Evolutionary conservation across 2,329 filamentous ascomycete species (phyloP).

Genomic region (Volutella citrinella): DNA sequence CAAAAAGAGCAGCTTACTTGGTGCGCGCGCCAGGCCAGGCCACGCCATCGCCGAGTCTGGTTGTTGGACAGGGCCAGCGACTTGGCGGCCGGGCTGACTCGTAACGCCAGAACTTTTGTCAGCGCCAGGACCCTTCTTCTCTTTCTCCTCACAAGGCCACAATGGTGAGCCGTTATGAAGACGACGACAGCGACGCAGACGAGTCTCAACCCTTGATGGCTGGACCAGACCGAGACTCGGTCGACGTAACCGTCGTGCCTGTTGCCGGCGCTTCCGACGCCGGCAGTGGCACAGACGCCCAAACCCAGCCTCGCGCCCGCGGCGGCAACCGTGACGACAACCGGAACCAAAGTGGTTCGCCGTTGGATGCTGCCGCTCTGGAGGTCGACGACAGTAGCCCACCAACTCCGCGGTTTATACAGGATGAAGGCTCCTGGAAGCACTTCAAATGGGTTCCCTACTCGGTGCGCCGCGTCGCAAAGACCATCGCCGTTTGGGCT

Average conservation of each 20-base stretch:
- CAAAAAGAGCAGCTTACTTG: too few relatives aligned
- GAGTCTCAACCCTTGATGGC: constrained; percentile 40
- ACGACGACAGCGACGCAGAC: constrained; percentile 32
- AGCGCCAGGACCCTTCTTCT: too few relatives aligned
- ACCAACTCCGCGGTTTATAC: constrained; percentile 59
- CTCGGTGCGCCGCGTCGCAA: constrained; percentile 45
- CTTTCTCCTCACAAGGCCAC: background rate
- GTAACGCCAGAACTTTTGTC: too few relatives aligned
- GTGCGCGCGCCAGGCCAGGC: too few relatives aligned
- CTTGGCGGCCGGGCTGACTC: too few relatives aligned
- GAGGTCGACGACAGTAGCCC: constrained; percentile 42
- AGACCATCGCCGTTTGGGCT: constrained; percentile 46
- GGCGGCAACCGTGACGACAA: constrained; percentile 11
- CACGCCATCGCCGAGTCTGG: constrained; percentile 9
- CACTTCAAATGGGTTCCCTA: constrained; percentile 59
- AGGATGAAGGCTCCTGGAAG: constrained; percentile 48
- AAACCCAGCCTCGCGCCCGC: constrained; percentile 9
- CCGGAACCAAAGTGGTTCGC: constrained; percentile 40
- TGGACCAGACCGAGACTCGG: constrained; percentile 26
- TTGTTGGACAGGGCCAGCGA: constrained; percentile 7
- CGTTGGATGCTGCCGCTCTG: constrained; percentile 37
- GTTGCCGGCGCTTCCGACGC: constrained; percentile 16
- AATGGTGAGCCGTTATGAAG: constrained; percentile 2
- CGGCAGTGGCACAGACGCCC: constrained; percentile 8
- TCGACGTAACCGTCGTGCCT: constrained; percentile 25